These are phyloP conservation scores for Colletotrichum camelliae DNA, from an alignment of 2,329 filamentous ascomycete genomes.

Conservation along the genomic window DNA sequence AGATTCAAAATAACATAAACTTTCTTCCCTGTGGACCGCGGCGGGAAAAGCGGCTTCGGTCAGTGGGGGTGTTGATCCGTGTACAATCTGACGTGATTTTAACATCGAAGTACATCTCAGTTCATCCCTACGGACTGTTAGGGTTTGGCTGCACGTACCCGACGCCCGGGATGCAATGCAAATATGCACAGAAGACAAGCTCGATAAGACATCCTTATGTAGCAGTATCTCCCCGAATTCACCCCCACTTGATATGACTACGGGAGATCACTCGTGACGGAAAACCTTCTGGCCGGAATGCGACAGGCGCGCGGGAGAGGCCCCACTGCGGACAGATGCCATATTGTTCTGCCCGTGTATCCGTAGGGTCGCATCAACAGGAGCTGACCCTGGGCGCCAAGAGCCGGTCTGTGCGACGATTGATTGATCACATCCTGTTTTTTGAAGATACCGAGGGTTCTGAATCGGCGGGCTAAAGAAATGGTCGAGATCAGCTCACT, in stretches of 20 bases:
- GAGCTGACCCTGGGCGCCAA: neutral
- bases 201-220: neutral
- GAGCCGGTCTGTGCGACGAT: neutral
- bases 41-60: neutral
- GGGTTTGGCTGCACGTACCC: neutral
- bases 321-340: neutral
- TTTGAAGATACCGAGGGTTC: neutral
- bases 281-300: neutral
- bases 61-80: neutral
- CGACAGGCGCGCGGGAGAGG: neutral
- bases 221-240: neutral
- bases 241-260: neutral
- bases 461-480: neutral
- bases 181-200: neutral
- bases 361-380: neutral
- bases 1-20: neutral
- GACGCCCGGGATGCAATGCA: neutral
- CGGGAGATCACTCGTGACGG: neutral
- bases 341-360: neutral
- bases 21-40: neutral
- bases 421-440: neutral
- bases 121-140: neutral
- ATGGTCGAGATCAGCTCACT: neutral
- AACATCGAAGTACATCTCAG: neutral
- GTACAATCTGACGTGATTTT: neutral